phyloP scores from a whole-genome alignment of 2,329 filamentous ascomycete species.

The Salinomyces thailandicus region DNA sequence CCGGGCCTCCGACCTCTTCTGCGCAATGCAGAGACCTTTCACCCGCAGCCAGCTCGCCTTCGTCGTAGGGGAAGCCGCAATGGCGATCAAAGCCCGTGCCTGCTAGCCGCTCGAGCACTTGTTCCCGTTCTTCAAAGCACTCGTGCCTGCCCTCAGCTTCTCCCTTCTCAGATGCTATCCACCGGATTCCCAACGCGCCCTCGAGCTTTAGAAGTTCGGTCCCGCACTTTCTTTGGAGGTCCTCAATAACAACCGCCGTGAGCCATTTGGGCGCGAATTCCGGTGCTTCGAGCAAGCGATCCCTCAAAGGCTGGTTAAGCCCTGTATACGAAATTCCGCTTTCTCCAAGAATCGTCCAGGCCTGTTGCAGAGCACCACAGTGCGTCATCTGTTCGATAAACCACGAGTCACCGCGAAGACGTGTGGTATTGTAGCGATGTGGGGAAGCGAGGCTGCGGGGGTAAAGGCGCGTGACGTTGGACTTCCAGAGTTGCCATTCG shows the following conservation, averaged over 20 bases:
- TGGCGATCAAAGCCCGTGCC: conserved; percentile 17
- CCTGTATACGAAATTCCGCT: conserved; percentile 13
- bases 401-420: conserved; percentile 23
- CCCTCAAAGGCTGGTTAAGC: conserved; percentile 12
- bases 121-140: conserved; percentile 17
- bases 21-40: background rate
- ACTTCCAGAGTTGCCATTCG: conserved; percentile 26
- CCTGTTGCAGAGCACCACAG: conserved; percentile 19
- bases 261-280: too few species aligned
- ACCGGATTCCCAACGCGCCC: conserved; percentile 21
- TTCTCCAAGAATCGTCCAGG: conserved; percentile 23
- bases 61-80: conserved; percentile 22
- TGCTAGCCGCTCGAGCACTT: conserved; percentile 20
- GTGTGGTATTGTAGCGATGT: conserved; percentile 13
- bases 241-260: too few species aligned
- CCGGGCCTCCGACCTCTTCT: too few species aligned
- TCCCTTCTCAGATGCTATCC: conserved; percentile 11
- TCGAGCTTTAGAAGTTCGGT: conserved; percentile 23
- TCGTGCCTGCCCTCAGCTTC: conserved; percentile 6
- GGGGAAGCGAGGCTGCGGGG: conserved; percentile 11
- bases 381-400: conserved; percentile 26
- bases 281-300: conserved; percentile 17
- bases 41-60: background rate
- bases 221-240: conserved; percentile 21
- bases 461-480: conserved; percentile 10